phyloP scores from a whole-genome alignment of 202 grass and related monocot species.

The Musa balbisiana region DNA sequence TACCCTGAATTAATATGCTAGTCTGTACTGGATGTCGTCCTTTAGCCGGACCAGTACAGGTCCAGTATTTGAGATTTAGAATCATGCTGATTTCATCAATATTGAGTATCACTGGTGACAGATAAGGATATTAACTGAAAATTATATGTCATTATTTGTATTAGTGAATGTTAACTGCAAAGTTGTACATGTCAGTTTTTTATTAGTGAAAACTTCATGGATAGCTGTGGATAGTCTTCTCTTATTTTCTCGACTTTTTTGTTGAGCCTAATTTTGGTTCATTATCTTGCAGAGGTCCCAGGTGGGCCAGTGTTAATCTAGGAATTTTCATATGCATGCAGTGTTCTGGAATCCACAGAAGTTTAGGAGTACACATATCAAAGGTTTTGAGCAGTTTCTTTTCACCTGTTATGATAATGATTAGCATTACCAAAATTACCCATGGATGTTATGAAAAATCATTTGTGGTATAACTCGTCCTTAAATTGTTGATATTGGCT shows the following conservation, averaged over 20 bases:
- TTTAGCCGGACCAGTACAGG: too few relatives aligned
- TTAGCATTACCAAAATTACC: not conserved
- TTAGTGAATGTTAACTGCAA: too few relatives aligned
- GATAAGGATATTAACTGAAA: too few relatives aligned
- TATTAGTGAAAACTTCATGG: not conserved
- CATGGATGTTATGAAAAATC: not conserved
- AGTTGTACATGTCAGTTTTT: too few relatives aligned
- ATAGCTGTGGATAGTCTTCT: not conserved
- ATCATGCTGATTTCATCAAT: too few relatives aligned
- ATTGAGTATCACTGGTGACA: too few relatives aligned
- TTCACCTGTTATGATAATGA: not conserved
- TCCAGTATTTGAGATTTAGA: too few relatives aligned
- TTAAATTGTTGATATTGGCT: constrained; percentile 10
- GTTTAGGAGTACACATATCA: constrained; percentile 96
- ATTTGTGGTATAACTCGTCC: not conserved
- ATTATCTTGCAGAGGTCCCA: constrained; percentile 53
- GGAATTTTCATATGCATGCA: constrained; percentile 99
- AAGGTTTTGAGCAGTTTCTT: constrained; percentile 61
- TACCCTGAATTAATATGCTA: too few relatives aligned
- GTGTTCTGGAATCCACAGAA: constrained; percentile 98
- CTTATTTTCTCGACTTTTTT: not conserved
- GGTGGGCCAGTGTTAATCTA: constrained; percentile 98
- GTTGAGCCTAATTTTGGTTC: not conserved
- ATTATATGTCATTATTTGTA: too few relatives aligned
- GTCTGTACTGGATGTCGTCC: too few relatives aligned